Evolutionary conservation across 768 basidiomycete species (phyloP), one percentile per base, ranked within the genome.

Genomic region (Xanthoconium purpureum): DNA sequence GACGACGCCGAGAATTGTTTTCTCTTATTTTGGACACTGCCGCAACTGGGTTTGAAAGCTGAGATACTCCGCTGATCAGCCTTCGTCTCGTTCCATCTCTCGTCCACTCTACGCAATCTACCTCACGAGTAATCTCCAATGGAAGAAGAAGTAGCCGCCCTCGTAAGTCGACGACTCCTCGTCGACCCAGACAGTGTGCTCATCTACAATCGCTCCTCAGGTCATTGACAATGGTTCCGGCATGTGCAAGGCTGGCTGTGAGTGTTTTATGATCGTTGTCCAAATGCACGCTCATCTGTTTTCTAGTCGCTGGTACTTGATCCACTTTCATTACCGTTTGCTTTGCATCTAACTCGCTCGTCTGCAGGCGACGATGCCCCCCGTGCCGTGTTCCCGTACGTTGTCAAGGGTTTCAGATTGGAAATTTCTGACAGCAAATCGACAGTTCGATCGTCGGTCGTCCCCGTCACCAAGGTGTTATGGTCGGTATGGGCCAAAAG

Each of bases 221-320:
- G 89, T 91, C 75, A 88, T 91, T 72, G 89, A 93, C 76, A 91
- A 91, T 75, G 93, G 92, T 71, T 98, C 95, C 71, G 96, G 95
- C 77, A 98, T 98, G 95, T 98, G 95, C 89, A 98, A 98, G 81
- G 96, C 96, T 84, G 96, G 97, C 78, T 94, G 91, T 92, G 74
- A 67, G 89, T 87, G 38, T 61, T 63, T 65, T 54, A 54, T 29
- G 33, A 47, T 59, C 48, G 38, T 35, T 15, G 38, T 20, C 37
- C 28, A 24, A 35, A 32, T 42, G 46, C 63, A 67, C 17, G 69
- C 68, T 68, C 47, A 65, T 47, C 53, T 20, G 45, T 46, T 50
- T 42, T 55, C 65, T 39, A 88, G 85, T 87, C 75, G 84, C 86
- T 79, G 87, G 85, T 85, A 78, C 68, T 53, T 61, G 54, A 28